Evolutionary conservation across 1,139 yeast species (phyloP).

Genomic region (Suhomyces panamericanus): DNA sequence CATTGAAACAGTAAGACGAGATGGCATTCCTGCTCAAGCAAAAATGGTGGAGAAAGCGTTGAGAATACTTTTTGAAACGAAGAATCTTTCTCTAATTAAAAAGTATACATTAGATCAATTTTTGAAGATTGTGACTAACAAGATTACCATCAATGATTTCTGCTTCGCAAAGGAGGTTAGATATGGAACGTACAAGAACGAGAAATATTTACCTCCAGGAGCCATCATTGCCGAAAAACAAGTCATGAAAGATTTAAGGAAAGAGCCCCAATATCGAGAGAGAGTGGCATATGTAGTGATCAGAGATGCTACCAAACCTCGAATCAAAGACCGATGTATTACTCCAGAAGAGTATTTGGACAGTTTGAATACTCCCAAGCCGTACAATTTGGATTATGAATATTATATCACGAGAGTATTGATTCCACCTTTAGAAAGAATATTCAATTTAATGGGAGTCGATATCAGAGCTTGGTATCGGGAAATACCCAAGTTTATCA

Average conservation of each 20-base stretch:
- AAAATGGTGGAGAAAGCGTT: slow-evolving; percentile 74
- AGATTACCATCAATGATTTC: slow-evolving; percentile 73
- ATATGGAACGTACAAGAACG: slow-evolving; percentile 77
- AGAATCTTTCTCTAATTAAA: slow-evolving; percentile 71
- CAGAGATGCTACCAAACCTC: slow-evolving; percentile 60
- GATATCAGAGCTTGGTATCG: slow-evolving; percentile 75
- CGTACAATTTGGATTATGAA: slow-evolving; percentile 65
- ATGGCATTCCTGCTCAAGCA: slow-evolving; percentile 91
- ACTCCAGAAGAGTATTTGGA: slow-evolving; percentile 71
- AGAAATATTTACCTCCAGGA: slow-evolving; percentile 80
- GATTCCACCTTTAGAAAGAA: slow-evolving; percentile 85
- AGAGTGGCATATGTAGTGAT: slow-evolving; percentile 84
- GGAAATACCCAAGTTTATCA: slow-evolving; percentile 56
- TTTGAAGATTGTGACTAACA: slow-evolving; percentile 58
- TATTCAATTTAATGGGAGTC: slow-evolving; percentile 81
- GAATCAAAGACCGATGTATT: slow-evolving; percentile 77
- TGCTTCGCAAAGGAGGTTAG: slow-evolving; percentile 91
- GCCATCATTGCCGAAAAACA: slow-evolving; percentile 72
- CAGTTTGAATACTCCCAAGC: slow-evolving; percentile 32
- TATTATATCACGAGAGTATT: slow-evolving; percentile 82
- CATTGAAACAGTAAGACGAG: slow-evolving; percentile 89
- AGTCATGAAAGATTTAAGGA: slow-evolving; percentile 63
- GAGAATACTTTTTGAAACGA: slow-evolving; percentile 66
- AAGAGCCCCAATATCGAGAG: slow-evolving; percentile 86
- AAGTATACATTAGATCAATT: slow-evolving; percentile 65